Conservation (phyloP, 768 basidiomycete species). For the Chalciporus sphaerocephalus region DNA sequence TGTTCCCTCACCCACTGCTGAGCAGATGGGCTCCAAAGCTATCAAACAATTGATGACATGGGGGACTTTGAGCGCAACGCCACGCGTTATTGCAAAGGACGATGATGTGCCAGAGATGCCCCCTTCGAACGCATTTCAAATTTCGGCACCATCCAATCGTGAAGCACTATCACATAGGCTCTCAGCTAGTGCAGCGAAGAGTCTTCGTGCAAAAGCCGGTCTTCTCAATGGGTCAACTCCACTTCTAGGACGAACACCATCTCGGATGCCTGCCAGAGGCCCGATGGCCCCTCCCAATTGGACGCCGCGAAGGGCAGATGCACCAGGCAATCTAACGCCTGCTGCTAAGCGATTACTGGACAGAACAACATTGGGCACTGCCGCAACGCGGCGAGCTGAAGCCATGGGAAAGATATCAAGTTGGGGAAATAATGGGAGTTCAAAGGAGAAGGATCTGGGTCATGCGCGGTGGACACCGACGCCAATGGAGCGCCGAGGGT, state of each 20-base stretch:
- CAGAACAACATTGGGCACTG: slow-evolving; percentile 61
- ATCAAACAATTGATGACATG: slow-evolving; percentile 96
- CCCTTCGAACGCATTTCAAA: slow-evolving; percentile 62
- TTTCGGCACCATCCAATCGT: slow-evolving; percentile 71
- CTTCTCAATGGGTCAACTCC: slow-evolving; percentile 44
- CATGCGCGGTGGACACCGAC: slow-evolving; percentile 79
- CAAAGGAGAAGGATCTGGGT: slow-evolving; percentile 59
- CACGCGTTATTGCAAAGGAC: slow-evolving; percentile 71
- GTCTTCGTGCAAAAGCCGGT: slow-evolving; percentile 72
- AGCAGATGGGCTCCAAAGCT: slow-evolving; percentile 72
- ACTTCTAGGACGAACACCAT: slow-evolving; percentile 25
- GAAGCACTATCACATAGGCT: slow-evolving; percentile 80
- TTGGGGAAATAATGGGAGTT: slow-evolving; percentile 47
- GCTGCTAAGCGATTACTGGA: slow-evolving; percentile 76
- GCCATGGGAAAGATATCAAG: slow-evolving; percentile 54
- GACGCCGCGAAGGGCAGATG: slow-evolving; percentile 74
- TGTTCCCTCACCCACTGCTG: slow-evolving; percentile 83
- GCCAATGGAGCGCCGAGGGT: slow-evolving; percentile 40
- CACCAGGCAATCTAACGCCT: slow-evolving; percentile 77
- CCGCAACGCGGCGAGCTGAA: slow-evolving; percentile 61
- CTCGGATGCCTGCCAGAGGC: slow-evolving; percentile 34
- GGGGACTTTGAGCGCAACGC: slow-evolving; percentile 91
- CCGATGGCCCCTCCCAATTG: slow-evolving; percentile 77
- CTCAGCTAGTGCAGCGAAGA: slow-evolving; percentile 76
- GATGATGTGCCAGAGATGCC: slow-evolving; percentile 48